These are phyloP conservation scores for Leishmania arabica DNA, from an alignment of 208 protist genomes.

Conservation along the genomic window DNA sequence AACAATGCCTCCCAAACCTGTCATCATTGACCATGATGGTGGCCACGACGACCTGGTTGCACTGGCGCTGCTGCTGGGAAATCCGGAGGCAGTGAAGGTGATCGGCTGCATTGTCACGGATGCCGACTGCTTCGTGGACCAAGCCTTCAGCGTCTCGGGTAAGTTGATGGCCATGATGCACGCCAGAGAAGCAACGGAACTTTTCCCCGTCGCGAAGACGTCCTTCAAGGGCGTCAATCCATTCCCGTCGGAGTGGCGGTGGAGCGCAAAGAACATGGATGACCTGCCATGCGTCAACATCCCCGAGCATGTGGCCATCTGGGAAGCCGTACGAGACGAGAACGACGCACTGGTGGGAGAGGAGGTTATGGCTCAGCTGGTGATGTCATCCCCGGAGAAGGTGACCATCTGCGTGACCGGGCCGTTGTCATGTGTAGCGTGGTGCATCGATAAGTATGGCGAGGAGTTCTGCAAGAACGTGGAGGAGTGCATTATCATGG, in stretches of 20 bases:
- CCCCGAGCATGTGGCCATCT: conserved; percentile 47
- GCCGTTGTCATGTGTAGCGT: conserved; percentile 83
- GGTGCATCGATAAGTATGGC: conserved; percentile 84
- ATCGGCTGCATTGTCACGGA: conserved; percentile 84
- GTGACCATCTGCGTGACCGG: conserved; percentile 91
- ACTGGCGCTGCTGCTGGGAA: conserved; percentile 69
- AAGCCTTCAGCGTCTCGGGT: conserved; percentile 72
- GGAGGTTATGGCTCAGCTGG: conserved; percentile 75
- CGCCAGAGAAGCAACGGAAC: conserved; percentile 30
- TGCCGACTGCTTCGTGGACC: conserved; percentile 82
- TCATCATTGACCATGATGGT: conserved; percentile 90
- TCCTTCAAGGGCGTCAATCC: conserved; percentile 82
- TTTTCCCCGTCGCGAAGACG: conserved; percentile 78
- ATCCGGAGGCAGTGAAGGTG: conserved; percentile 74
- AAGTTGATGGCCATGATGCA: conserved; percentile 85
- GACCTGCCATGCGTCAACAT: conserved; percentile 86
- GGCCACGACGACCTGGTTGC: conserved; percentile 87
- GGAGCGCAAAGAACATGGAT: conserved; percentile 83
- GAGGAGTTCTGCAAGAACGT: conserved; percentile 76
- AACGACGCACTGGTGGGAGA: conserved; percentile 69
- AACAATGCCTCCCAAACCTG: conserved; percentile 39
- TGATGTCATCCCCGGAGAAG: conserved; percentile 68
- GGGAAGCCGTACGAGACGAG: conserved; percentile 43
- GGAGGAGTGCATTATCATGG: conserved; percentile 89
- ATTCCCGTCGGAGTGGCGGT: conserved; percentile 85